Base-by-base conservation (phyloP, 176 grass and related monocot species). In the Juncus inflexus region DNA sequence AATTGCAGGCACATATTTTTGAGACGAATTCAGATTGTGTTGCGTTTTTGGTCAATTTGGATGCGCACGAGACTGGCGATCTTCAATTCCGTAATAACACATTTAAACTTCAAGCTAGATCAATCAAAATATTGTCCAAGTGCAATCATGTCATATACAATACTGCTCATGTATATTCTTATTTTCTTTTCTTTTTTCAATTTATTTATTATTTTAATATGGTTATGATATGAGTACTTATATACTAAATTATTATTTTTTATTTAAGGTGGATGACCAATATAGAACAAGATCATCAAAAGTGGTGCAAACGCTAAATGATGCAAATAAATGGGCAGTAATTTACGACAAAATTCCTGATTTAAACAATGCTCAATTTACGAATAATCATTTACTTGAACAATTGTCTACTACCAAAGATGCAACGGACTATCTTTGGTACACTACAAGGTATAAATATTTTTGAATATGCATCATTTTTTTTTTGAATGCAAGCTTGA, bases 391-490 rank as follows among this genome's bases (percentile, higher is more conserved):
- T 3, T 81, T 97, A n/a, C 67, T 81, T 39, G 87, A 97, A 86
- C 92, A 97, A 77, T 74, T 91, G 61, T 61, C 82, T n/a, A 77
- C 67, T 3, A 97, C 87, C 47, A 81, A 89, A 81, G 92, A 97
- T 72, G 66, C 66, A 35, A 97, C 92, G n/a, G 92, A 97, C 66
- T 97, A 97, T 71, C 92, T 97, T 43, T 97, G 92, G 92, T 91
- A 89, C 66, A 81, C 74, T 37, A 75, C 70, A 12, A 77, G 85
- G 92, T 97, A 87, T 2, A 37, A 70, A 58, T 10, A 58, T 58
- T 28, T 41, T 56, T 16, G 15, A 19, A 57, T 11, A 57, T 57
- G 4, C 7, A 5, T 57, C 9, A 5, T 57, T 57, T 57, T 68
- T 54, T 53, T 0, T 3, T 53, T 50, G n/a, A 68, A 53, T 13